phyloP scores from a whole-genome alignment of 805 yeast genomes.

The Tetrapisispora arboricola region DNA sequence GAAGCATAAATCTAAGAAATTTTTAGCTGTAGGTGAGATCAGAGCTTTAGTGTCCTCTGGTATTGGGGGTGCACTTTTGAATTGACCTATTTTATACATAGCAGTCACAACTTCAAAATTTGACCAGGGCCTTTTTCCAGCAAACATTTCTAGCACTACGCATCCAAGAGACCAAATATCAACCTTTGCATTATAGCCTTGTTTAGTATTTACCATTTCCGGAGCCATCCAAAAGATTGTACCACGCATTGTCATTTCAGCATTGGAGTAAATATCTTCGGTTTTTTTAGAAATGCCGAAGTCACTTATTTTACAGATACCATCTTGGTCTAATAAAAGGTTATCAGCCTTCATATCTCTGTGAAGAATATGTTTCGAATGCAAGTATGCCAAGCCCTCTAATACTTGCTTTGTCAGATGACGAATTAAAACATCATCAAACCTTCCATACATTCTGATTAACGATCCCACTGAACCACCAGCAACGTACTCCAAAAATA shows the following conservation, averaged over 20 bases:
- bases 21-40: slow-evolving; percentile 55
- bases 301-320: slow-evolving; percentile 90
- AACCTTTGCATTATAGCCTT: slow-evolving; percentile 94
- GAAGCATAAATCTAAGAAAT: slow-evolving; percentile 70
- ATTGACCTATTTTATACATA: slow-evolving; percentile 76
- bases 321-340: slow-evolving; percentile 76
- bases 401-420: slow-evolving; percentile 72
- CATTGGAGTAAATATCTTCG: slow-evolving; percentile 77
- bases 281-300: slow-evolving; percentile 90
- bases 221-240: slow-evolving; percentile 99
- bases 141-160: slow-evolving; percentile 94
- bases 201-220: slow-evolving; percentile 85
- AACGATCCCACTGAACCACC: slow-evolving; percentile 94
- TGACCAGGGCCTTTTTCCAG: slow-evolving; percentile 96
- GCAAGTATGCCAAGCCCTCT: slow-evolving; percentile 79
- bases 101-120: slow-evolving; percentile 92
- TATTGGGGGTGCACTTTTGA: slow-evolving; percentile 88
- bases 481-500: slow-evolving; percentile 91
- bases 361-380: slow-evolving; percentile 86
- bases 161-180: slow-evolving; percentile 99
- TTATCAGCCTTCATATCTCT: slow-evolving; percentile 96
- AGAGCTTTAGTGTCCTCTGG: slow-evolving; percentile 72
- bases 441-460: slow-evolving; percentile 70
- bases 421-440: slow-evolving; percentile 66
- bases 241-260: slow-evolving; percentile 98